Evolutionary conservation across 177 flowering plant species (phyloP), one percentile per base, ranked within the genome.

Genomic region (Vitis hybrid): DNA sequence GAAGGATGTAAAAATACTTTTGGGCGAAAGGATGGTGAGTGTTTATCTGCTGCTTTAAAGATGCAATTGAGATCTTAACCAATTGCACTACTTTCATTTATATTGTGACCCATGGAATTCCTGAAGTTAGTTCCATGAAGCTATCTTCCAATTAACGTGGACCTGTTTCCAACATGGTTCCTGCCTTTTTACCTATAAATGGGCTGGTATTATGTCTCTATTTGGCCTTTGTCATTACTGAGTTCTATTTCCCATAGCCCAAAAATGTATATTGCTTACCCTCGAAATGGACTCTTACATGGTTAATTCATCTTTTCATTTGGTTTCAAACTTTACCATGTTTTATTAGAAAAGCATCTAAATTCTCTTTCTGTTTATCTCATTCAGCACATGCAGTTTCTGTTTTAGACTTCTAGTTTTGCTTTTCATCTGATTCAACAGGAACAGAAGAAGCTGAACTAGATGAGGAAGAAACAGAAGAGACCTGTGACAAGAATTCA

Each of bases 21-120:
- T 76, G 98, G 99, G 18, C 68, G 82, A 72, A 94, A 90, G 75
- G 88, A 88, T 72, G 98, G 98, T 92, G 70, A 86, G 93, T 74
- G 19, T 55, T 60, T 19, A 8, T 35, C 19, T 59, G 64, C 49
- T 6, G 15, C 35, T 32, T 61, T 52, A 11, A 30, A 18, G 9
- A 24, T 15, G 11, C 30, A 2, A 10, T 65, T 55, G 35, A 55
- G 30, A 11, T 40, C 48, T 27, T 58, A 11, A 1, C 46, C 14
- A 13, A 15, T 71, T 49, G 15, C 27, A 18, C 52, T 58, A 18
- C 50, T 56, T 52, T 54, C 17, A 15, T 14, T 54, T 15, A 54
- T 2, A 54, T 54, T 12, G 30, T 27, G 30, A 27, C 30, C 30
- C 30, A 27, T 27, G 30, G 56, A 54, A 54, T 14, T 14, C 56